A percentile compares a stretch with the other conserved stretches of the same genome.
These are phyloP conservation scores for Chaetothyriales sp. DNA, from an alignment of 2,329 filamentous ascomycete genomes.

Conservation along the genomic window DNA sequence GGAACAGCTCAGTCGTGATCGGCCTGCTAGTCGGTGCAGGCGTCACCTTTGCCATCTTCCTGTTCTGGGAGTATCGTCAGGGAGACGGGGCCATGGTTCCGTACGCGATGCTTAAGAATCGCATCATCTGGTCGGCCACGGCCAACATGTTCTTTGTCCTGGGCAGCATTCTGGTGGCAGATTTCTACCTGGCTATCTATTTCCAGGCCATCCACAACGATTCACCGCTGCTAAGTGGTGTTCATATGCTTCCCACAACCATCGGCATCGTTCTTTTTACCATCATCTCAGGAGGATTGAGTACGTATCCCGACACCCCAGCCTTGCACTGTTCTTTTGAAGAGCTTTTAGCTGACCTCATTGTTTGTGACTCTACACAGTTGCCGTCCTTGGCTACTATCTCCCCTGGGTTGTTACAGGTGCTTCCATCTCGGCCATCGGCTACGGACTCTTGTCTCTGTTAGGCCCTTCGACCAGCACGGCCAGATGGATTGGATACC, in stretches of 20 bases:
- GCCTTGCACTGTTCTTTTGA: too few relatives aligned
- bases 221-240: constrained; percentile 25
- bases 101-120: constrained; percentile 23
- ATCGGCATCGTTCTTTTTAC: constrained; percentile 9
- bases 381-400: too few relatives aligned
- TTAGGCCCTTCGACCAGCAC: constrained; percentile 11
- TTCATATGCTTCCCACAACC: constrained; percentile 25
- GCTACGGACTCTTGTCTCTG: constrained; percentile 13
- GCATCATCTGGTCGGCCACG: constrained; percentile 20
- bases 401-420: constrained; percentile 1
- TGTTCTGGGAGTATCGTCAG: constrained; percentile 22
- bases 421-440: constrained; percentile 3
- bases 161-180: constrained; percentile 17
- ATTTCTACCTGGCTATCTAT: constrained; percentile 26
- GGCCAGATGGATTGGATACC: constrained; percentile 21
- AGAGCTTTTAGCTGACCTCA: too few relatives aligned
- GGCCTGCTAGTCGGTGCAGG: constrained; percentile 38
- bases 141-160: constrained; percentile 18
- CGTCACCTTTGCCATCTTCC: constrained; percentile 24
- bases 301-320: too few relatives aligned
- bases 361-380: too few relatives aligned
- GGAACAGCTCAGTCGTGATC: constrained; percentile 35
- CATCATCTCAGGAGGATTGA: constrained; percentile 1
- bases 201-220: constrained; percentile 28
- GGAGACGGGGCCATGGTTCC: constrained; percentile 16